Evolutionary conservation across 176 grass and related monocot species (phyloP).

Genomic region (Hsuehochloa calcarea): DNA sequence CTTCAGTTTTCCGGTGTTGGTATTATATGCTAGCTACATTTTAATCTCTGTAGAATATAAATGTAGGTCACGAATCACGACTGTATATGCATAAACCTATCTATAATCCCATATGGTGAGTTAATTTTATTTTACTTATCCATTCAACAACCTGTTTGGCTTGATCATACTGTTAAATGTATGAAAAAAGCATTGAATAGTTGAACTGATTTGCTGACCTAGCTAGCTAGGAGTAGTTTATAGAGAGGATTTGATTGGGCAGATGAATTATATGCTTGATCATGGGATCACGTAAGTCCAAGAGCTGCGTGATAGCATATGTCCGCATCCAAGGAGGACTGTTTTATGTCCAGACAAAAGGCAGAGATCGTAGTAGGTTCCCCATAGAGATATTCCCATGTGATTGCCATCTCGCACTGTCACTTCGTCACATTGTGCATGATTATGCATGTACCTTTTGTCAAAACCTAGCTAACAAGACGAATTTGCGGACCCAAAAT

Average conservation of each 20-base stretch:
- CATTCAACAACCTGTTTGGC: background rate
- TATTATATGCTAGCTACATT: background rate
- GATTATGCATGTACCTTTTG: background rate
- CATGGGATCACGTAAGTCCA: constrained; percentile 9
- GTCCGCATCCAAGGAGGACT: constrained; percentile 42
- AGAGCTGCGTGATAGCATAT: constrained; percentile 24
- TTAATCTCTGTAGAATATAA: background rate
- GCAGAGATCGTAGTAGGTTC: constrained; percentile 49
- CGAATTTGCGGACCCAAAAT: background rate
- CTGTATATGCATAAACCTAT: background rate
- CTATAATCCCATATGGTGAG: background rate
- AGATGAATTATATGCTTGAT: background rate
- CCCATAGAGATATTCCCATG: constrained; percentile 43
- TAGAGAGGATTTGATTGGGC: background rate
- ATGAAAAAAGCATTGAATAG: background rate
- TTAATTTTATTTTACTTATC: background rate
- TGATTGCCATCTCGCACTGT: constrained; percentile 36
- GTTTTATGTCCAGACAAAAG: constrained; percentile 41
- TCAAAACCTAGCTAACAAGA: background rate
- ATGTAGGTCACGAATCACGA: background rate
- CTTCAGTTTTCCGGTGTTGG: background rate
- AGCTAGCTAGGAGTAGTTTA: background rate
- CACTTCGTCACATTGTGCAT: background rate
- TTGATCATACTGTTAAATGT: background rate
- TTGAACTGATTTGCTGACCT: background rate